Percentiles rank a stretch among this genome's conserved stretches.
phyloP scores from a whole-genome alignment of 495 filamentous ascomycete genomes.

The Collariella sp. region DNA sequence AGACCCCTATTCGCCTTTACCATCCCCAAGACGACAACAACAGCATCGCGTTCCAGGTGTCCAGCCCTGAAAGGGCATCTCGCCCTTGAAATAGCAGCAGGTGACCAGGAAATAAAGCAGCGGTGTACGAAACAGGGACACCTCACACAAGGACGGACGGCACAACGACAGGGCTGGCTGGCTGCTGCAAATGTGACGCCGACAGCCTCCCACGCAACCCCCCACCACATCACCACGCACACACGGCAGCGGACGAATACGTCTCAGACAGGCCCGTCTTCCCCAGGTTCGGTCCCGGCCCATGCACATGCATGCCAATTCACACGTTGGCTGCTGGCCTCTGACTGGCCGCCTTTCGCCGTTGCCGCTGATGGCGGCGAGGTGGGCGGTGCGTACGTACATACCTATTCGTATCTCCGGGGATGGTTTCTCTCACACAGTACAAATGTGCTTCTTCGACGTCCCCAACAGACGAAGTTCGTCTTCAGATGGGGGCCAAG shows the following conservation, averaged over 20 bases:
- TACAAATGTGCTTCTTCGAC: too few relatives aligned
- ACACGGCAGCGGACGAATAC: neutral
- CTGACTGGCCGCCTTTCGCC: slow-evolving; percentile 1
- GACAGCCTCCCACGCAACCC: neutral
- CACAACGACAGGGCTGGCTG: slow-evolving; percentile 2
- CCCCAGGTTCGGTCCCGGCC: slow-evolving; percentile 20
- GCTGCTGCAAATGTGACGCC: slow-evolving; percentile 11
- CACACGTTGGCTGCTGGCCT: slow-evolving; percentile 4
- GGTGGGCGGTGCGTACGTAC: neutral
- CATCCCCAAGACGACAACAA: neutral
- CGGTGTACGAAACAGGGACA: slow-evolving; percentile 11
- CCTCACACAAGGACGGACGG: neutral
- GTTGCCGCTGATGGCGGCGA: neutral
- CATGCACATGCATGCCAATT: slow-evolving; percentile 16
- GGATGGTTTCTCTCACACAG: neutral
- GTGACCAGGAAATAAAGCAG: slow-evolving; percentile 8
- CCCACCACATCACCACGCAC: slow-evolving; percentile 4
- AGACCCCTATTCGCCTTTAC: neutral
- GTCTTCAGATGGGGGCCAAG: too few relatives aligned
- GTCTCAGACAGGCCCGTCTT: slow-evolving; percentile 7
- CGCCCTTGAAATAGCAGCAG: neutral
- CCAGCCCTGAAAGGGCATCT: neutral
- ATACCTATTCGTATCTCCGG: neutral
- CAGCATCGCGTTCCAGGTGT: neutral
- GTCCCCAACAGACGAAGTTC: too few relatives aligned